Conservation (phyloP, 371 early-diverging fungal genomes). For the Haplosporangium sp. region DNA sequence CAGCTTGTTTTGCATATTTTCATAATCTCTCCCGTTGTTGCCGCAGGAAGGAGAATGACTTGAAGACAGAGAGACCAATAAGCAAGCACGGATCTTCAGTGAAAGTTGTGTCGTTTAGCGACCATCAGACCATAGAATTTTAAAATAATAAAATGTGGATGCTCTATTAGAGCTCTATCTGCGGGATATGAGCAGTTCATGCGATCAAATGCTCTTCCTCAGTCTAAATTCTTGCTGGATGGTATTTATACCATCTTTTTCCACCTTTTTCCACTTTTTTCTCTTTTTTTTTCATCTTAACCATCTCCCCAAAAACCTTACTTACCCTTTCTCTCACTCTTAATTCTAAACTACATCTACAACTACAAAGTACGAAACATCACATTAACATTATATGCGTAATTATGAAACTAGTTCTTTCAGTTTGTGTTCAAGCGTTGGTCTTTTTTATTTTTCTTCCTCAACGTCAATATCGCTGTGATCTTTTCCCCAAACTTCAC, state of each 20-base stretch:
- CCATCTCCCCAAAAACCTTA: background rate
- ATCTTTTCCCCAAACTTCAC: no score
- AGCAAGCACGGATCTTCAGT: background rate
- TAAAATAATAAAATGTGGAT: no score
- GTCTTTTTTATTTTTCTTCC: no score
- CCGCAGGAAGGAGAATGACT: background rate
- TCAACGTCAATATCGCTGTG: no score
- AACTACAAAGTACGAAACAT: slow-evolving; percentile 23
- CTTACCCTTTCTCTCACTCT: background rate
- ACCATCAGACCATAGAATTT: background rate
- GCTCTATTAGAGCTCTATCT: background rate
- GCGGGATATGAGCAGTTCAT: background rate
- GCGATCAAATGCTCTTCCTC: slow-evolving; percentile 3
- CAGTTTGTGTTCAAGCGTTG: no score
- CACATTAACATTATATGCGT: no score
- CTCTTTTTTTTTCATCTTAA: slow-evolving; percentile 16
- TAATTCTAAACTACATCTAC: slow-evolving; percentile 2
- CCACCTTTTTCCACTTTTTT: background rate
- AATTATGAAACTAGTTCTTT: no score
- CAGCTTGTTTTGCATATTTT: background rate
- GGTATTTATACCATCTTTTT: background rate
- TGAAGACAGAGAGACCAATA: slow-evolving; percentile 1
- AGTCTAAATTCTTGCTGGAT: background rate
- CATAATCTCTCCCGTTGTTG: background rate
- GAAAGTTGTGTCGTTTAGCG: slow-evolving; percentile 13